Conservation (phyloP, 2,329 filamentous ascomycete species). For the Penicillium sp. region DNA sequence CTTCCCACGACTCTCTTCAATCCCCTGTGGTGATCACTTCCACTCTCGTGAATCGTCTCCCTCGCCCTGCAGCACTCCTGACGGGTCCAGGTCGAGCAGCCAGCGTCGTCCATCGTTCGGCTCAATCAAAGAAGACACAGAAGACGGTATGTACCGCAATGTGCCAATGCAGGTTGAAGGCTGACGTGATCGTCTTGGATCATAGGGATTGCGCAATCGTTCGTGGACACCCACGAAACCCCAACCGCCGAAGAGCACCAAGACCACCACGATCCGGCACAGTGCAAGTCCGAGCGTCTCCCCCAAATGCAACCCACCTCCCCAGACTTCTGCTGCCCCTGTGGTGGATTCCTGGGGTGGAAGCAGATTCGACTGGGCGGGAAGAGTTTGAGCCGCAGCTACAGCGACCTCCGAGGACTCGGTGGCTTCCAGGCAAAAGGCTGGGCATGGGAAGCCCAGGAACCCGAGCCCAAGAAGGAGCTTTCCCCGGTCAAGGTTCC, state of each 20-base stretch:
- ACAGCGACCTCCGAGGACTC: slow-evolving; percentile 42
- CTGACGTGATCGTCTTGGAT: slow-evolving; percentile 9
- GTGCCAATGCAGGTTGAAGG: neutral
- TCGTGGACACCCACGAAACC: slow-evolving; percentile 41
- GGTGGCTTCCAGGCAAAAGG: slow-evolving; percentile 38
- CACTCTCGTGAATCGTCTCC: slow-evolving; percentile 37
- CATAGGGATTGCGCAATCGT: slow-evolving; percentile 45
- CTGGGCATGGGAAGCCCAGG: slow-evolving; percentile 44
- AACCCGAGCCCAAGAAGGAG: slow-evolving; percentile 24
- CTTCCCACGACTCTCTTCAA: slow-evolving; percentile 22
- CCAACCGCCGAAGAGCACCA: slow-evolving; percentile 22
- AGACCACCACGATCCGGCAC: slow-evolving; percentile 11
- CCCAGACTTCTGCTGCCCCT: slow-evolving; percentile 48
- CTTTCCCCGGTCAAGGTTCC: slow-evolving; percentile 17
- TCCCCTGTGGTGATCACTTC: slow-evolving; percentile 21
- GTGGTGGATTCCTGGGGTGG: slow-evolving; percentile 47
- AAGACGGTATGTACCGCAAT: slow-evolving; percentile 33
- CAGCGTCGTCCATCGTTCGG: slow-evolving; percentile 43
- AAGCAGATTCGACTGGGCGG: slow-evolving; percentile 48
- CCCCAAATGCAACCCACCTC: slow-evolving; percentile 35
- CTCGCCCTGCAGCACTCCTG: slow-evolving; percentile 35
- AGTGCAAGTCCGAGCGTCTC: slow-evolving; percentile 20
- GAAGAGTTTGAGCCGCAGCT: slow-evolving; percentile 46
- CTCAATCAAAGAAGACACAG: slow-evolving; percentile 46
- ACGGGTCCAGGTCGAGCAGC: slow-evolving; percentile 42